Percentiles rank a stretch among this genome's conserved stretches.
phyloP scores from a whole-genome alignment of 75 land plant species.

The Ceratopteris richardii region DNA sequence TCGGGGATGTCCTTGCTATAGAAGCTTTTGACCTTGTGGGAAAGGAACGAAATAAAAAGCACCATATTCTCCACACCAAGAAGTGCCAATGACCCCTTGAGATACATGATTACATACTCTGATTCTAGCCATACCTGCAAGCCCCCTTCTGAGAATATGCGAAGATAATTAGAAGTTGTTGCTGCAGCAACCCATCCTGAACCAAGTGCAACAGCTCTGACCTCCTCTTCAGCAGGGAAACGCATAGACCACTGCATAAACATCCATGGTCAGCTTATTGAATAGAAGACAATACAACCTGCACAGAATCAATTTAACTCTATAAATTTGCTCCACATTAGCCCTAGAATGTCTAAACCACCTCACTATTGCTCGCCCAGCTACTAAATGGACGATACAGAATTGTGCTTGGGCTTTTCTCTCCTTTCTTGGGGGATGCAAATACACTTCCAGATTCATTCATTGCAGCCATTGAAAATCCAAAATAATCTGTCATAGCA shows the following conservation, averaged over 20 bases:
- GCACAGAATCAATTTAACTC: too few relatives aligned
- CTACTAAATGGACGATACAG: conserved; percentile 94
- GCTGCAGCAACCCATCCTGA: conserved; percentile 83
- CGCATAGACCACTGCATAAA: conserved; percentile 92
- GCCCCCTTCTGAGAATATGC: conserved; percentile 83
- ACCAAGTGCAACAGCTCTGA: conserved; percentile 88
- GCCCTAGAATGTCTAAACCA: too few relatives aligned
- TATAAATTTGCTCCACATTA: too few relatives aligned
- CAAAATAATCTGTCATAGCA: conserved; percentile 90
- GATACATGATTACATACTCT: too few relatives aligned
- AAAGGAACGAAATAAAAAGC: neutral
- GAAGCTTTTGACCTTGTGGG: too few relatives aligned
- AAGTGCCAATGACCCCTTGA: too few relatives aligned
- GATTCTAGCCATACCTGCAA: conserved; percentile 60
- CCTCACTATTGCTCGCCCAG: conserved; percentile 99
- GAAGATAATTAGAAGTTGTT: conserved; percentile 72
- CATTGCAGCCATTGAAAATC: conserved; percentile 90
- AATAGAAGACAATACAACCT: conserved; percentile 1
- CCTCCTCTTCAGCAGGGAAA: conserved; percentile 79
- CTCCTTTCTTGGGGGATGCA: conserved; percentile 82
- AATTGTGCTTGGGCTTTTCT: conserved; percentile 82
- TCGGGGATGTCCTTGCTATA: too few relatives aligned
- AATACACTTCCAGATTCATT: conserved; percentile 81
- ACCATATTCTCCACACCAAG: too few relatives aligned
- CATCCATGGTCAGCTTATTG: neutral